These are phyloP conservation scores for Amoebophrya sp. DNA, from an alignment of 169 alveolate species.

Conservation along the genomic window DNA sequence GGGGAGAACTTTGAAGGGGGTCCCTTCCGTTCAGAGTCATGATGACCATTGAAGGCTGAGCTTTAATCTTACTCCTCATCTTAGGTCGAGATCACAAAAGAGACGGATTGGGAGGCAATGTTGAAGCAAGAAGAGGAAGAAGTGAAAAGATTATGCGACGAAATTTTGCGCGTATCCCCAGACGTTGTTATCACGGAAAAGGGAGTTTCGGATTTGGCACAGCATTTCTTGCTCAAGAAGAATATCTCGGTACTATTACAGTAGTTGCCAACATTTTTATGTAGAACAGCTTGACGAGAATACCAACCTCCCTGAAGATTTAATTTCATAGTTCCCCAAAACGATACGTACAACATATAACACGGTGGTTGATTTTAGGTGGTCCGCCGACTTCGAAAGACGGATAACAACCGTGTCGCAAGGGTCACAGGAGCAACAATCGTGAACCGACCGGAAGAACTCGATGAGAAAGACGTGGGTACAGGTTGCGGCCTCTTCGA, in stretches of 20 bases:
- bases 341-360: too few species aligned
- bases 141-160: constrained; percentile 89
- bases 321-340: too few species aligned
- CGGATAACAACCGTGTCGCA: constrained; percentile 94
- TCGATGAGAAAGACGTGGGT: constrained; percentile 79
- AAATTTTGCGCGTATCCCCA: constrained; percentile 86
- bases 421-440: constrained; percentile 94
- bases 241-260: constrained; percentile 64
- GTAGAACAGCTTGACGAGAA: too few species aligned
- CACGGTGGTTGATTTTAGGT: too few species aligned
- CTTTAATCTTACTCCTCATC: too few species aligned
- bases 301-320: too few species aligned
- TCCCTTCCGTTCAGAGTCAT: too few species aligned
- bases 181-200: constrained; percentile 97
- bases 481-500: constrained; percentile 91
- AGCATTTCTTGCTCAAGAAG: constrained; percentile 89
- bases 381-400: constrained; percentile 84
- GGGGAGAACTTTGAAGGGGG: too few species aligned
- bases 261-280: too few species aligned
- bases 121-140: constrained; percentile 93
- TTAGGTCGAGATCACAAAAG: constrained; percentile 93
- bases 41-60: too few species aligned
- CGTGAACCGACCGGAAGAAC: constrained; percentile 95
- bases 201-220: constrained; percentile 75
- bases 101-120: constrained; percentile 87